Evolutionary conservation across 1,284 basidiomycete species (phyloP).

Genomic region (Coniferiporia weirii): DNA sequence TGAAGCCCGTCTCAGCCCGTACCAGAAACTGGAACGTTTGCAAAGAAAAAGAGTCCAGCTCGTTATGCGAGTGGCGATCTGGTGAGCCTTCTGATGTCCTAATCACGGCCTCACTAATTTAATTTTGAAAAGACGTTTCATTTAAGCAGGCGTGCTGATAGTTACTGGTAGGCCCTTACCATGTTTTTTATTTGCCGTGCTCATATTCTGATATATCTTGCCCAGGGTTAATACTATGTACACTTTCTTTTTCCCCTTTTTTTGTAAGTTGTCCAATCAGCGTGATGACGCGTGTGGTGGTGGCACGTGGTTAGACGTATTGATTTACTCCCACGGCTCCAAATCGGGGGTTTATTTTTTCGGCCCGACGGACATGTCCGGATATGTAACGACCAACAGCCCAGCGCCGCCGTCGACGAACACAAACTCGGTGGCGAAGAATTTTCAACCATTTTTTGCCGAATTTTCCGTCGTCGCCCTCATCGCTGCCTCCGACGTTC

Average conservation of each 20-base stretch:
- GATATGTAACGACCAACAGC: slow-evolving; percentile 5
- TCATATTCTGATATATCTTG: no score
- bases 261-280: neutral
- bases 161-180: no score
- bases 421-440: slow-evolving; percentile 16
- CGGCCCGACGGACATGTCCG: slow-evolving; percentile 7
- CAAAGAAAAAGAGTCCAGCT: no score
- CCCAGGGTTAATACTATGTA: neutral
- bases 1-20: no score
- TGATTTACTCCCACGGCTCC: neutral
- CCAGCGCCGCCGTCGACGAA: slow-evolving; percentile 16
- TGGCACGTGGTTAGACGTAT: slow-evolving; percentile 6
- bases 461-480: slow-evolving; percentile 2
- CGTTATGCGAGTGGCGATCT: no score
- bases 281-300: neutral
- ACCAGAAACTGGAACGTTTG: no score
- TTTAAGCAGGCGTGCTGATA: no score
- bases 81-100: no score
- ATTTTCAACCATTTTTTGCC: slow-evolving; percentile 12
- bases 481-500: slow-evolving; percentile 2
- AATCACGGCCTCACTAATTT: no score
- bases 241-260: neutral
- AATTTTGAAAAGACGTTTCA: no score
- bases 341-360: slow-evolving; percentile 6
- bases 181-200: no score